Evolutionary conservation across 495 filamentous ascomycete genomes (phyloP).

Genomic region (Monascus purpureus): DNA sequence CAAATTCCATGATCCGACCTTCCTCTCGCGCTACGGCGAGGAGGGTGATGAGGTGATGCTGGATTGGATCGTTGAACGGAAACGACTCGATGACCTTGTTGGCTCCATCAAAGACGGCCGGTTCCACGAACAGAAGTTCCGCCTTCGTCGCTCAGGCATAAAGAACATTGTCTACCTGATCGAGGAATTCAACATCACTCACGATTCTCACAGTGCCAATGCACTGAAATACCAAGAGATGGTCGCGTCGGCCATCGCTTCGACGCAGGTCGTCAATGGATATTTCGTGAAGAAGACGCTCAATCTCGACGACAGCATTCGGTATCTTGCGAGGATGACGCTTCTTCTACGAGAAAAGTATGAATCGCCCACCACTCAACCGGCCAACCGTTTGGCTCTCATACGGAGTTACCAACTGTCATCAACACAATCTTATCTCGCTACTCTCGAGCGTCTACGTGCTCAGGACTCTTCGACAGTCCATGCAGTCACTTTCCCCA

Average conservation of each 20-base stretch:
- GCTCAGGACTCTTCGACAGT: conserved; percentile 30
- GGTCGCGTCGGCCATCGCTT: conserved; percentile 61
- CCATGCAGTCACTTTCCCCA: conserved; percentile 56
- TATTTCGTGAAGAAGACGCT: conserved; percentile 70
- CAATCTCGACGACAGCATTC: conserved; percentile 67
- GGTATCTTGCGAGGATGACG: conserved; percentile 67
- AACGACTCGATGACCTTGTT: conserved; percentile 69
- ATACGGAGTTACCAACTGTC: conserved; percentile 55
- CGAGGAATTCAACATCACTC: conserved; percentile 51
- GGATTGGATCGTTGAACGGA: conserved; percentile 74
- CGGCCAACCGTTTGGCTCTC: conserved; percentile 19
- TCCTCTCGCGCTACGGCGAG: conserved; percentile 39
- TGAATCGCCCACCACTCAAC: conserved; percentile 16
- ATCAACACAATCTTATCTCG: conserved; percentile 53
- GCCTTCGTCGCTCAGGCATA: conserved; percentile 54
- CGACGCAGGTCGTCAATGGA: conserved; percentile 67
- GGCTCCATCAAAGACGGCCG: conserved; percentile 70
- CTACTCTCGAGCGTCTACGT: conserved; percentile 43
- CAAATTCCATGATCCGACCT: conserved; percentile 44
- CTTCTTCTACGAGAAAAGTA: conserved; percentile 51
- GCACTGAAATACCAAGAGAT: conserved; percentile 45
- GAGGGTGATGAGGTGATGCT: conserved; percentile 65
- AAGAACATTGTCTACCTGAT: conserved; percentile 71
- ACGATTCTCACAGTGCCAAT: conserved; percentile 21
- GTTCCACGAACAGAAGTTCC: conserved; percentile 79